phyloP scores from a whole-genome alignment of 257 asterid species.

The Plantago ovata region DNA sequence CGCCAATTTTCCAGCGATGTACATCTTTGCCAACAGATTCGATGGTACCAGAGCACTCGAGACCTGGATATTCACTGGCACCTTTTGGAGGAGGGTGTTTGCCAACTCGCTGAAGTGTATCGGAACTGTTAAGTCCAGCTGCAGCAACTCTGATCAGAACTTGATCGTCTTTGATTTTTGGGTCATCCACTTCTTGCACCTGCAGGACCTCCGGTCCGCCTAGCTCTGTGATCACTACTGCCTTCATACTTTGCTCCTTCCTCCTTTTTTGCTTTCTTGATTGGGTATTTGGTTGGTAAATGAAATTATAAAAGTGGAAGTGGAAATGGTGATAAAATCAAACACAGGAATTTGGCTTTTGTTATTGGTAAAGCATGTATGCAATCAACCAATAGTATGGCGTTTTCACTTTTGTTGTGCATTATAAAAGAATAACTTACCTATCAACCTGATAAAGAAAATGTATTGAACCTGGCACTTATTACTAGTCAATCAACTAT shows the following conservation, averaged over 20 bases:
- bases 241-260: constrained; percentile 53
- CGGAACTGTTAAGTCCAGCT: constrained; percentile 84
- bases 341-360: too few species aligned
- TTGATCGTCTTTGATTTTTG: constrained; percentile 61
- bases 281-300: too few species aligned
- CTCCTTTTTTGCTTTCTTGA: constrained; percentile 1
- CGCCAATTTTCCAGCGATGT: constrained; percentile 79
- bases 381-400: too few species aligned
- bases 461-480: too few species aligned
- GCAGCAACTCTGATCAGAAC: constrained; percentile 75
- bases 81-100: constrained; percentile 68
- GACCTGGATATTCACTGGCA: constrained; percentile 71
- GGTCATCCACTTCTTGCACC: constrained; percentile 63
- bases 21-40: constrained; percentile 77
- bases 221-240: constrained; percentile 60
- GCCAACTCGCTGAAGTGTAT: constrained; percentile 78
- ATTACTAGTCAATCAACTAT: too few species aligned
- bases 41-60: constrained; percentile 84
- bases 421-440: too few species aligned
- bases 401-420: too few species aligned
- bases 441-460: too few species aligned
- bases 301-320: too few species aligned
- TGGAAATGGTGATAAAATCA: too few species aligned
- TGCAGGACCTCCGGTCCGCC: constrained; percentile 88
- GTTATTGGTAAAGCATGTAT: too few species aligned